Evolutionary conservation across 139 green algal species (phyloP).

Genomic region (Closterium sp.): DNA sequence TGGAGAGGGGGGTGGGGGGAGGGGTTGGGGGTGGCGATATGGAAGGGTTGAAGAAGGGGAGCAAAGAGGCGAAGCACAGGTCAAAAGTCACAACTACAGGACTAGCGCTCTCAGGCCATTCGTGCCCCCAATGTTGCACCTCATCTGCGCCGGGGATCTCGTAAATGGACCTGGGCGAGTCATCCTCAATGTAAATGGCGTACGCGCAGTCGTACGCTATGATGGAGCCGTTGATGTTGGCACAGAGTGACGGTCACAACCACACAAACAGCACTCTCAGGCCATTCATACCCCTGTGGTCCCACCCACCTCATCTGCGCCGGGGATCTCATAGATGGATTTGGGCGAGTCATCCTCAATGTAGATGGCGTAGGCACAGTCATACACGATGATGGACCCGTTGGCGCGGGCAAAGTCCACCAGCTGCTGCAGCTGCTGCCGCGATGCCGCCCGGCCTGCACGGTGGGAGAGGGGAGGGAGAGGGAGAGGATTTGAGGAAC

Average conservation of each 20-base stretch:
- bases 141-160: conserved; percentile 80
- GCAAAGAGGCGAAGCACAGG: too few species aligned
- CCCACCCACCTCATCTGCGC: conserved; percentile 44
- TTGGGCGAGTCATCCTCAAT: conserved; percentile 88
- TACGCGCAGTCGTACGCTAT: conserved; percentile 99
- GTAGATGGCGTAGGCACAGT: conserved; percentile 96
- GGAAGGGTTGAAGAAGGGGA: too few species aligned
- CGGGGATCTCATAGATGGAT: conserved; percentile 96
- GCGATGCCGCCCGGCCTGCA: conserved; percentile 74
- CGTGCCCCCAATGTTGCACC: too few species aligned
- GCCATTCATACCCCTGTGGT: not conserved
- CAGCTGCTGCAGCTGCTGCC: conserved; percentile 85
- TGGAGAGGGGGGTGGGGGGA: too few species aligned
- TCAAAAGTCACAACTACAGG: too few species aligned
- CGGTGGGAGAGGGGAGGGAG: not conserved
- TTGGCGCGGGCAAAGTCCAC: conserved; percentile 83
- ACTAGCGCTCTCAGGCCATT: too few species aligned
- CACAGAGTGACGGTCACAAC: too few species aligned
- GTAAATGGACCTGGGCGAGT: conserved; percentile 92
- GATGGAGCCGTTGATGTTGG: conserved; percentile 84
- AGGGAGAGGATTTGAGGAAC: not conserved
- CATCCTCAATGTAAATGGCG: conserved; percentile 91
- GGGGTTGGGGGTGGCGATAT: too few species aligned
- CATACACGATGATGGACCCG: conserved; percentile 92
- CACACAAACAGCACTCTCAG: too few species aligned